These are phyloP conservation scores for Aspergillus hiratsukae DNA, from an alignment of 2,329 filamentous ascomycete genomes.

Conservation along the genomic window DNA sequence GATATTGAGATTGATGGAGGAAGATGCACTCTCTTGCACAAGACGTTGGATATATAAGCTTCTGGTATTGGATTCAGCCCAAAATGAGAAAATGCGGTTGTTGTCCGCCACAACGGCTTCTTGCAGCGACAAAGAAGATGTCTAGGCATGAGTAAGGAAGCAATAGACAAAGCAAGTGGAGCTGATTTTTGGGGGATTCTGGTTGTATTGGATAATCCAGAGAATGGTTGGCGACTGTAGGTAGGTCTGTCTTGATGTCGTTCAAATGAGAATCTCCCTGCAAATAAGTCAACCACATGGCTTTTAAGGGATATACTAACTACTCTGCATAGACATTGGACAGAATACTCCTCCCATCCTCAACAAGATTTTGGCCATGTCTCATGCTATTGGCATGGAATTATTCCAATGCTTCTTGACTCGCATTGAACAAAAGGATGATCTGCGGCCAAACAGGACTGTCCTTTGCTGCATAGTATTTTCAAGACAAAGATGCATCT, in stretches of 20 bases:
- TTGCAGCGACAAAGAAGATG: neutral
- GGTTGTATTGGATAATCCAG: neutral
- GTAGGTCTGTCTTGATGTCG: neutral
- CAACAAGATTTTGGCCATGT: neutral
- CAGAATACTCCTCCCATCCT: neutral
- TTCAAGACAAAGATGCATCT: neutral
- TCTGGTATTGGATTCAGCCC: neutral
- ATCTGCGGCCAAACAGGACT: neutral
- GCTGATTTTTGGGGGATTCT: neutral
- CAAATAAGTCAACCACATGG: too few species aligned
- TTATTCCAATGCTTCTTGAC: neutral
- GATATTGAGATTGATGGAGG: slow-evolving; percentile 5
- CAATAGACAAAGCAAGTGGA: neutral
- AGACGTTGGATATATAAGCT: slow-evolving; percentile 9
- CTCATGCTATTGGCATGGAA: neutral
- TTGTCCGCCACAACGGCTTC: neutral
- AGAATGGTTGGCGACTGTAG: neutral
- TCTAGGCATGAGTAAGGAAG: neutral
- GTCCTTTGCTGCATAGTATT: neutral
- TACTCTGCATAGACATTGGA: neutral
- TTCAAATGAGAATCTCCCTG: neutral
- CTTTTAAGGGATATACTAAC: neutral
- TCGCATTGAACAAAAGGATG: neutral
- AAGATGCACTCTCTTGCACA: slow-evolving; percentile 14
- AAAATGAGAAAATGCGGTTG: neutral